Base-by-base conservation (phyloP, 2,329 filamentous ascomycete species). In the Arthrobotrys entomopaga region DNA sequence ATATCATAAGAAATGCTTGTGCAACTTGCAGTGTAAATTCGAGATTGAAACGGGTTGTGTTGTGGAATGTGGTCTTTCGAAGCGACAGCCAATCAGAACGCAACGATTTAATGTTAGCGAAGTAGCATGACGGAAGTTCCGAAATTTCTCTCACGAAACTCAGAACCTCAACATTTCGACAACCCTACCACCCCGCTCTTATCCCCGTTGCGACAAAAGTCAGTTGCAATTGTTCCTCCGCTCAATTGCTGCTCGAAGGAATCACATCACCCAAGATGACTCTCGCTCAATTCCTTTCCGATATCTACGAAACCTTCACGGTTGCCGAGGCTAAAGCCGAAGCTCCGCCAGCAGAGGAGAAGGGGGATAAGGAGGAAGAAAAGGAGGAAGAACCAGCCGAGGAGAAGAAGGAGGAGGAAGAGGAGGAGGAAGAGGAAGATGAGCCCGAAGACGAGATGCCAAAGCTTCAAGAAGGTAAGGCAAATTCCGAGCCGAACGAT, bases 401-500 rank as follows among this genome's bases (percentile, higher is more conserved):
- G 75, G 81, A 81, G 60, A 79, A 81, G 60, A 78, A 81, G 40
- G 90, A 92, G n/a, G 91, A 93, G 74, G 92, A 95, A 60, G 92
- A 94, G 76, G 91, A 93, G 75, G 89, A 92, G 76, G 90, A 93
- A 77, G 91, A 95, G 84, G 89, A 92, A 76, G 90, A 93, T 77
- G 91, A 95, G 84, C 84, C 87, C 76, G 89, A 90, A 79, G 94
- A 98, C 82, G 89, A 90, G 79, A 96, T 96, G 87, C 91, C 93
- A 76, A 87, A 88, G 82, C 84, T 98, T 76, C 91, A 96, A 84
- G 92, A 96, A 88, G 93, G 95, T 98, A 83, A 86, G 92, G 89
- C 46, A 53, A 53, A 52, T 49, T 64, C 49, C n/a, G 16, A 57
- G 16, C 19, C 11, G 52, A 61, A 15, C 56, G 40, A 10, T 52